Percentiles rank a stretch among this genome's conserved stretches.
phyloP scores from a whole-genome alignment of 805 yeast species.

The Ogataea henricii region DNA sequence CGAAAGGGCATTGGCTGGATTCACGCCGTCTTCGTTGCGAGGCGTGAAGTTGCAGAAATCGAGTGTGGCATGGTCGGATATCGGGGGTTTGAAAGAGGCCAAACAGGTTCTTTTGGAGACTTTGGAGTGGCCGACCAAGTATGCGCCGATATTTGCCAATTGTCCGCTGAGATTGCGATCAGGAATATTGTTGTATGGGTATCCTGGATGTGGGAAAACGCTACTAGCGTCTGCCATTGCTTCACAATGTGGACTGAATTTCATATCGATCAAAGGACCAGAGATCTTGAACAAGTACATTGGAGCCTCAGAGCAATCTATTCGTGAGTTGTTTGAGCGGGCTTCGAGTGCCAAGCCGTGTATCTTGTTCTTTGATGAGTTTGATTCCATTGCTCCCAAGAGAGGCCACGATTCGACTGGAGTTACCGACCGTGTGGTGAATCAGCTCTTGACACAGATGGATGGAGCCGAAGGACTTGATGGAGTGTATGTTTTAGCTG shows the following conservation, averaged over 20 bases:
- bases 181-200: constrained; percentile 88
- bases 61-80: constrained; percentile 75
- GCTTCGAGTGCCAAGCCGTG: constrained; percentile 97
- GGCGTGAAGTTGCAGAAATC: constrained; percentile 87
- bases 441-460: constrained; percentile 96
- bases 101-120: constrained; percentile 81
- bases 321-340: constrained; percentile 87
- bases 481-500: constrained; percentile 95
- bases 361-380: constrained; percentile 89
- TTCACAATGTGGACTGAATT: constrained; percentile 89
- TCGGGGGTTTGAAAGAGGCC: constrained; percentile 83
- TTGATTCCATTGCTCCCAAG: constrained; percentile 96
- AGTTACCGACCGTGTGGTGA: constrained; percentile 95
- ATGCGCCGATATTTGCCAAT: constrained; percentile 89
- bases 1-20: constrained; percentile 61
- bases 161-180: constrained; percentile 88
- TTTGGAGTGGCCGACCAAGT: constrained; percentile 94
- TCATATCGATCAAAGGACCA: constrained; percentile 93
- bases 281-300: constrained; percentile 93
- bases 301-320: constrained; percentile 96
- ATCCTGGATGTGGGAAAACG: constrained; percentile 98
- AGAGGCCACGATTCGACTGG: constrained; percentile 98
- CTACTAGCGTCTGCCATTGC: constrained; percentile 91
- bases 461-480: constrained; percentile 98
- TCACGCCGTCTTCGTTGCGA: constrained; percentile 76